Evolutionary conservation across 306 rosid genomes (phyloP).

Genomic region (Sophora flavescens): DNA sequence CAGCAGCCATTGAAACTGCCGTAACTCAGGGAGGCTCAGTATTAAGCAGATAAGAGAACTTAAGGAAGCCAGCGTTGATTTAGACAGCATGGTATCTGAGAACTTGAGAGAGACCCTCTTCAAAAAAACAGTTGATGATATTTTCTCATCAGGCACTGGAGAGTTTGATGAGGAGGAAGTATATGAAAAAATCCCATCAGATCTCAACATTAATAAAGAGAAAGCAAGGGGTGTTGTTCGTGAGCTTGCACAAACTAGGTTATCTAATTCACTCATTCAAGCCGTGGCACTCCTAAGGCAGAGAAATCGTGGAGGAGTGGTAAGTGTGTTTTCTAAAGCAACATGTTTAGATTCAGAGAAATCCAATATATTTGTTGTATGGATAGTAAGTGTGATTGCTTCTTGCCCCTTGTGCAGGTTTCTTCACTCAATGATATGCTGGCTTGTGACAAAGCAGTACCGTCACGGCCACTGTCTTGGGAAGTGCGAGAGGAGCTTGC

Average conservation of each 20-base stretch:
- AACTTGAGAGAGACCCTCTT: conserved; percentile 84
- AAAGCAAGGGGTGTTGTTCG: conserved; percentile 74
- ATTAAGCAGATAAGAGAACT: conserved; percentile 97
- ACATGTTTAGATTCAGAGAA: neutral
- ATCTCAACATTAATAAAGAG: conserved; percentile 83
- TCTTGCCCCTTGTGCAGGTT: conserved; percentile 18
- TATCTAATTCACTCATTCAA: conserved; percentile 86
- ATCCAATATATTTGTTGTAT: neutral
- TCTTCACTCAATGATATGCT: conserved; percentile 30
- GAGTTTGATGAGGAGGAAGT: conserved; percentile 96
- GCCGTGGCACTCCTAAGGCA: conserved; percentile 90
- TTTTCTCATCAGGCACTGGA: conserved; percentile 97
- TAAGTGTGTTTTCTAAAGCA: conserved; percentile 43
- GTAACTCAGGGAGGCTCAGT: conserved; percentile 88
- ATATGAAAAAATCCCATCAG: conserved; percentile 81
- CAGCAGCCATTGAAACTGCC: conserved; percentile 93
- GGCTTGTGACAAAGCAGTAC: conserved; percentile 43
- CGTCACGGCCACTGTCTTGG: conserved; percentile 28
- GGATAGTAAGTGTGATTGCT: conserved; percentile 38
- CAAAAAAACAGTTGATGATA: conserved; percentile 88
- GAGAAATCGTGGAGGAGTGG: conserved; percentile 87
- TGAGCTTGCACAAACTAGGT: conserved; percentile 80
- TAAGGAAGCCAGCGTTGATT: conserved; percentile 80
- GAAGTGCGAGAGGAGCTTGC: conserved; percentile 75
- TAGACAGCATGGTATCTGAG: conserved; percentile 90